Conservation (phyloP, 192 early-diverging fungal species). For the Coemansia sp. region DNA sequence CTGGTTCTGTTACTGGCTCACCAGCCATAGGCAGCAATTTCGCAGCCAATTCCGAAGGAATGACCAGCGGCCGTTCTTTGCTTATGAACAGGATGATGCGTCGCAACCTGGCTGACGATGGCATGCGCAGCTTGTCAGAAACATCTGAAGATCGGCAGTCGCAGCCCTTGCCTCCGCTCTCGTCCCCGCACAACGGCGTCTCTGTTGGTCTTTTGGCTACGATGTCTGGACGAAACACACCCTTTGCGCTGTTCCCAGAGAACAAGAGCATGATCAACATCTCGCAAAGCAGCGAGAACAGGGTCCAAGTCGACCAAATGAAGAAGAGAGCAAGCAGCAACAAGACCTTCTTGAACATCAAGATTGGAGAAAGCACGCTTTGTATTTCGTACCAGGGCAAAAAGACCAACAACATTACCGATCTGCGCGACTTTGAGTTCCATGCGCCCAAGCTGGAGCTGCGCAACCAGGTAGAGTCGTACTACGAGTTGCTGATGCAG, state of each 20-base stretch:
- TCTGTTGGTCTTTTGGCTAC: conserved; percentile 27
- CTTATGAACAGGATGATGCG: conserved; percentile 23
- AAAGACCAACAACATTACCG: conserved; percentile 47
- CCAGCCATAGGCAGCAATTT: neutral
- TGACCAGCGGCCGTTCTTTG: conserved; percentile 11
- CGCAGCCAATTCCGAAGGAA: neutral
- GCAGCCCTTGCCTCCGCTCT: neutral
- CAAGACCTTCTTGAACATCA: conserved; percentile 89
- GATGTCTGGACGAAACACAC: conserved; percentile 31
- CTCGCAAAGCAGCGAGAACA: conserved; percentile 41
- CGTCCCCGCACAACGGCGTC: conserved; percentile 17
- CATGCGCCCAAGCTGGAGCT: conserved; percentile 51
- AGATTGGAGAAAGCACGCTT: conserved; percentile 77
- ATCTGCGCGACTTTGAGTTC: conserved; percentile 57
- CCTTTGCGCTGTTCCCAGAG: conserved; percentile 30
- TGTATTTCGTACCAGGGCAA: conserved; percentile 87
- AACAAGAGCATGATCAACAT: conserved; percentile 39
- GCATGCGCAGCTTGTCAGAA: conserved; percentile 4
- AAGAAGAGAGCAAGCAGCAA: conserved; percentile 82
- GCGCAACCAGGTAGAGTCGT: conserved; percentile 57
- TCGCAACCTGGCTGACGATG: conserved; percentile 21
- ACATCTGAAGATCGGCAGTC: conserved; percentile 3
- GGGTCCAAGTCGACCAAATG: conserved; percentile 74
- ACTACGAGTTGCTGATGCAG: conserved; percentile 57
- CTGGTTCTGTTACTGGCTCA: neutral